phyloP scores from a whole-genome alignment of 805 yeast species.

The Torulaspora quercuum region DNA sequence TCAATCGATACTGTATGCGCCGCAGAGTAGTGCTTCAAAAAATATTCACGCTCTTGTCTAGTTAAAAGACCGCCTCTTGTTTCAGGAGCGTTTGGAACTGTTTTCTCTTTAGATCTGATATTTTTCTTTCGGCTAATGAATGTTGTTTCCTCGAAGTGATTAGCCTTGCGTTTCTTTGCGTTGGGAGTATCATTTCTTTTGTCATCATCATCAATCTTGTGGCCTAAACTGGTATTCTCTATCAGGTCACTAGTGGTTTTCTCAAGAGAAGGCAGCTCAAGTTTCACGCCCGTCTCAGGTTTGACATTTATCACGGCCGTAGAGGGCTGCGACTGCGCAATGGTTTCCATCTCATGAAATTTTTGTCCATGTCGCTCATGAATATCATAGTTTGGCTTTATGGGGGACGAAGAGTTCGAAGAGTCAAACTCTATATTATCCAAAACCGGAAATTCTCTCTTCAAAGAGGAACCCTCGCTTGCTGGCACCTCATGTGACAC shows the following conservation, averaged over 20 bases:
- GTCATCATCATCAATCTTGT: slow-evolving; percentile 15
- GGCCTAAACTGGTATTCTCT: slow-evolving; percentile 12
- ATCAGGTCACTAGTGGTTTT: slow-evolving; percentile 6
- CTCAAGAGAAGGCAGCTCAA: slow-evolving; percentile 10
- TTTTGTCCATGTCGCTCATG: too few relatives aligned
- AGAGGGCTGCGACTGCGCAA: too few relatives aligned
- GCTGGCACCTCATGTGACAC: slow-evolving; percentile 2
- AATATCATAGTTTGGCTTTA: slow-evolving; percentile 11
- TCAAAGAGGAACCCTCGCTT: slow-evolving; percentile 1
- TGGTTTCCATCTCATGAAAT: too few relatives aligned
- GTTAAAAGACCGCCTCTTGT: slow-evolving; percentile 24
- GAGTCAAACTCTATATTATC: slow-evolving; percentile 21
- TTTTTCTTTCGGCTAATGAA: not conserved
- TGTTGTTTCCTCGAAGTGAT: not conserved
- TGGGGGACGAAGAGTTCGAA: slow-evolving; percentile 13
- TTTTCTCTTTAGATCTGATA: not conserved
- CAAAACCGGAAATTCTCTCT: slow-evolving; percentile 11
- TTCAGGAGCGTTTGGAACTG: not conserved
- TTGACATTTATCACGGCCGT: too few relatives aligned
- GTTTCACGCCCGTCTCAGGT: not conserved
- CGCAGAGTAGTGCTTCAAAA: slow-evolving; percentile 24
- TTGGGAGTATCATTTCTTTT: slow-evolving; percentile 5
- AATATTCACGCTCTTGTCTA: slow-evolving; percentile 22
- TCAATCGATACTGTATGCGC: slow-evolving; percentile 25
- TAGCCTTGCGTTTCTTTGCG: slow-evolving; percentile 3